Conservation (phyloP, 345 rosid genomes). For the Murraya koenigii region DNA sequence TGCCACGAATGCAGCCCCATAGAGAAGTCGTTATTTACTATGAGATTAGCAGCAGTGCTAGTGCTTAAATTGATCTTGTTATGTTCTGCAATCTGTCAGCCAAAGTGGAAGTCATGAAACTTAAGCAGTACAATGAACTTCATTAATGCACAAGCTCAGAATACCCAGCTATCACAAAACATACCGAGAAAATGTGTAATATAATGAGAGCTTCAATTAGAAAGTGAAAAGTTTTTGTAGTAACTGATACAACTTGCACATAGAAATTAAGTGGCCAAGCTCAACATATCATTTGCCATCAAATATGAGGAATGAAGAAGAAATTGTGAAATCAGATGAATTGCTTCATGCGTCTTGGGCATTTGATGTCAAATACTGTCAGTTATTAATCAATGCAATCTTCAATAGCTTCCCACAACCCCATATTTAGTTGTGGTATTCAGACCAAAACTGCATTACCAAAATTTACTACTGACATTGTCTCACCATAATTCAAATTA, state of each 20-base stretch:
- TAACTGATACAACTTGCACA: not conserved
- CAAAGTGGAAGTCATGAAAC: slow-evolving; percentile 9
- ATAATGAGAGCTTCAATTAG: not conserved
- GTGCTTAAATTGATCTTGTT: slow-evolving; percentile 25
- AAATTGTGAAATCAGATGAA: not conserved
- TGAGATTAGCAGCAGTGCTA: slow-evolving; percentile 37
- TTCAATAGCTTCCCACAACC: not conserved
- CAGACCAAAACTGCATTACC: not conserved
- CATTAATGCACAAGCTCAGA: not conserved
- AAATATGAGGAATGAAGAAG: not conserved
- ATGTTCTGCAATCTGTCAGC: slow-evolving; percentile 30
- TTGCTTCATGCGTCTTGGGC: not conserved
- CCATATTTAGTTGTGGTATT: not conserved
- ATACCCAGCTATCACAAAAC: not conserved
- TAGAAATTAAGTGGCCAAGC: not conserved
- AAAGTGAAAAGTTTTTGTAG: not conserved
- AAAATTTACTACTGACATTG: not conserved
- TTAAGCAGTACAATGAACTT: not conserved
- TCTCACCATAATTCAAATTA: not conserved
- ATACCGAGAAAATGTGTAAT: not conserved
- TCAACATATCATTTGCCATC: not conserved
- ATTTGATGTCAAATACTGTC: not conserved
- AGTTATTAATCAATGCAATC: not conserved
- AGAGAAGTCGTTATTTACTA: slow-evolving; percentile 77
- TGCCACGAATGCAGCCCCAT: slow-evolving; percentile 68